Evolutionary conservation across 2,329 filamentous ascomycete species (phyloP).

Genomic region (Penicillium olsonii): DNA sequence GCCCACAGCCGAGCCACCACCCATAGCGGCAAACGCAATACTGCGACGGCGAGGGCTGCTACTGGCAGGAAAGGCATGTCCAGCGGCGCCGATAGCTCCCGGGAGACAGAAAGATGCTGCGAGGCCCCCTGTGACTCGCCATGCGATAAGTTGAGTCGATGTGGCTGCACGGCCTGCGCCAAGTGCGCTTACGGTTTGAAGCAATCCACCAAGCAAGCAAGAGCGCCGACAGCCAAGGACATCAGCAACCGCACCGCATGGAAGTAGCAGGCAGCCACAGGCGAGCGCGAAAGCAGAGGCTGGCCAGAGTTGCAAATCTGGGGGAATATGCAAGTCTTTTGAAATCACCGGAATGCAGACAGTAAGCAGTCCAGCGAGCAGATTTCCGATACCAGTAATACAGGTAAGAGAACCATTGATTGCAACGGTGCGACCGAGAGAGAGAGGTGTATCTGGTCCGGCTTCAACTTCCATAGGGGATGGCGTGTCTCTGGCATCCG

Average conservation of each 20-base stretch:
- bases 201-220: neutral
- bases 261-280: neutral
- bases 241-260: neutral
- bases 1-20: slow-evolving; percentile 52
- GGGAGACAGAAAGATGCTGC: neutral
- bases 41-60: slow-evolving; percentile 47
- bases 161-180: neutral
- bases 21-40: slow-evolving; percentile 53
- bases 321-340: neutral
- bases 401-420: neutral
- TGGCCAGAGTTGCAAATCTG: neutral
- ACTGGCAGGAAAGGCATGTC: slow-evolving; percentile 1
- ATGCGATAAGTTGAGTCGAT: neutral
- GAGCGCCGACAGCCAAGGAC: neutral
- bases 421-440: neutral
- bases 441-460: neutral
- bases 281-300: neutral
- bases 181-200: neutral
- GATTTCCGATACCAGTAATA: neutral
- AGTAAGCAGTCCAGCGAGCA: neutral
- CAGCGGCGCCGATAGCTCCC: neutral
- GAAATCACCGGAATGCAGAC: neutral
- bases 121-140: neutral
- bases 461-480: neutral
- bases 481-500: neutral